phyloP scores from a whole-genome alignment of 2,329 filamentous ascomycete genomes.

The Tolypocladium pustulatum region DNA sequence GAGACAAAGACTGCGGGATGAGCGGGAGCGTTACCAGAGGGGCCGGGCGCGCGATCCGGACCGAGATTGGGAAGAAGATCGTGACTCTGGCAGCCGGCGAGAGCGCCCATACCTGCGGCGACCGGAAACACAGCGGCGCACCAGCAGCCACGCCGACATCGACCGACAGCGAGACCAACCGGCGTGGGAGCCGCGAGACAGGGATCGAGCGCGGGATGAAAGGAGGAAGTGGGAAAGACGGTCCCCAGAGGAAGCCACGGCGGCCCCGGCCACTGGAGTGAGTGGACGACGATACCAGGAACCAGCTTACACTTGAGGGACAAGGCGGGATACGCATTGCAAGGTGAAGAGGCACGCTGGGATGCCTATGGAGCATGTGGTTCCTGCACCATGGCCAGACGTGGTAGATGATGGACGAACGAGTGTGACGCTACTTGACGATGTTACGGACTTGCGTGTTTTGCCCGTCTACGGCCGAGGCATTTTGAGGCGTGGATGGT shows the following conservation, averaged over 20 bases:
- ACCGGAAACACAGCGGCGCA: slow-evolving; percentile 30
- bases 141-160: slow-evolving; percentile 39
- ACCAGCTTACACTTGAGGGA: slow-evolving; percentile 17
- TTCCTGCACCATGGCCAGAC: neutral
- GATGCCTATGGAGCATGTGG: neutral
- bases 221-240: slow-evolving; percentile 25
- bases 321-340: neutral
- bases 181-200: slow-evolving; percentile 20
- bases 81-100: slow-evolving; percentile 17
- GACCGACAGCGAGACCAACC: slow-evolving; percentile 28
- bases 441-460: neutral
- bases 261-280: slow-evolving; percentile 21
- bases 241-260: slow-evolving; percentile 18
- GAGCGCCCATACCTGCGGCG: slow-evolving; percentile 25
- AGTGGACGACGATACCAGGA: slow-evolving; percentile 28
- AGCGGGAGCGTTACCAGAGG: slow-evolving; percentile 20
- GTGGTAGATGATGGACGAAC: neutral
- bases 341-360: neutral
- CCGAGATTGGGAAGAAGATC: slow-evolving; percentile 20
- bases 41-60: slow-evolving; percentile 22
- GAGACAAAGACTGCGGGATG: slow-evolving; percentile 10
- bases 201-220: slow-evolving; percentile 21
- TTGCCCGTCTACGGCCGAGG: neutral
- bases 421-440: neutral
- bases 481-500: neutral